Evolutionary conservation across 495 filamentous ascomycete genomes (phyloP), one percentile per base, ranked within the genome.

Genomic region (Penicillium waksmanii): DNA sequence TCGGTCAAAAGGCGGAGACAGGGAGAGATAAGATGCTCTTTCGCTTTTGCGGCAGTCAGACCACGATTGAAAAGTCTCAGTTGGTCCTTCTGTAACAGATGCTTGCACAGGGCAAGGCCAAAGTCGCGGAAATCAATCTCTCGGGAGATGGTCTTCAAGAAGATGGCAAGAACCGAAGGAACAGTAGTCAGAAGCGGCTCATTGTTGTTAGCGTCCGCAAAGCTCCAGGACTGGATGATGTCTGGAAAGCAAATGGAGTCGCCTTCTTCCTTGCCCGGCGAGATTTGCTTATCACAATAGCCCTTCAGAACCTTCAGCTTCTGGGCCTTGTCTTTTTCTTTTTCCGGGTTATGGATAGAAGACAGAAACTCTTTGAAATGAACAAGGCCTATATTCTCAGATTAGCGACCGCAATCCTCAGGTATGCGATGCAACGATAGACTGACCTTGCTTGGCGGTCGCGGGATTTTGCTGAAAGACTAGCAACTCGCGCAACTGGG

Each of bases 1-100:
- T 97, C 92, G 19, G 85, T 88, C 49, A 97, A 80, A 48, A 97
- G 78, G 57, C 92, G 83, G 46, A 97, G 71, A 43, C 87, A 90
- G 0, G 93, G 91, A 3, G 89, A 92, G 58, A 97, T 93, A 42
- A 96, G 76, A 74, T 89, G 89, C 36, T 93, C 89, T 65, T 94
- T 96, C 3, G 82, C 77, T 67, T 89, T 91, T 3, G 84, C 83
- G 4, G 89, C 86, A 2, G 86, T 87, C 53, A 96, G 68, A 47
- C 87, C 89, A 55, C 86, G 84, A 35, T 87, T 84, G 34, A 96
- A 78, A 11, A 94, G 77, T 57, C 88, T 85, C 48, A 89, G 77
- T 54, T 93, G 88, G 8, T 86, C 83, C 64, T 86, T 87, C 56
- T 89, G 85, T 38, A 96, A 71, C 31, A 96, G 68, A 42, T 87